Evolutionary conservation across 768 basidiomycete genomes (phyloP).

Genomic region (Tremella mesenterica): DNA sequence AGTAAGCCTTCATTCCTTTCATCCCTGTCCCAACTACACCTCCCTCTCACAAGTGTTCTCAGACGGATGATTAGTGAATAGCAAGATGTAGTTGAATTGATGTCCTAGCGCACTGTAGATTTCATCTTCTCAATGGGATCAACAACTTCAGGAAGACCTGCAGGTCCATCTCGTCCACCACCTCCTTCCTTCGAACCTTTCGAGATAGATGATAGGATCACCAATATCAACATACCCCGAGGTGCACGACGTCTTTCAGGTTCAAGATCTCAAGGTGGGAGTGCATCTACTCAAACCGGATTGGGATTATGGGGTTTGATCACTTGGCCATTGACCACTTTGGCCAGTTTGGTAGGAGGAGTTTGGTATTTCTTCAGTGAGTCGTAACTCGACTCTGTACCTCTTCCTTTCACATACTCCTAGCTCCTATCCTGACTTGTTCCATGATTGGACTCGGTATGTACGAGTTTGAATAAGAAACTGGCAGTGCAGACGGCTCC

Average conservation of each 20-base stretch:
- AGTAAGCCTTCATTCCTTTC: conserved; percentile 19
- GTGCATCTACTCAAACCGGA: conserved; percentile 1
- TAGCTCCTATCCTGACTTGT: too few relatives aligned
- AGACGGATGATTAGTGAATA: too few relatives aligned
- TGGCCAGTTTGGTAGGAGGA: conserved; percentile 24
- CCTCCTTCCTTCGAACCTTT: conserved; percentile 5
- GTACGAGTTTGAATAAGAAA: too few relatives aligned
- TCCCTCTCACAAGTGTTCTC: too few relatives aligned
- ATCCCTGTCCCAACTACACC: too few relatives aligned
- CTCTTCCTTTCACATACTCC: too few relatives aligned
- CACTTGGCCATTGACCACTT: conserved; percentile 23
- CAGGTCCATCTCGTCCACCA: background rate
- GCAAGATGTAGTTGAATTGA: too few relatives aligned
- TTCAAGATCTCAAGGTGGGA: conserved; percentile 1
- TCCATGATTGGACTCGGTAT: too few relatives aligned
- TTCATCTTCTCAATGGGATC: too few relatives aligned
- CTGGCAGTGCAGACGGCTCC: too few relatives aligned
- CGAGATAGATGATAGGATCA: conserved; percentile 9
- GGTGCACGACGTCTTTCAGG: conserved; percentile 11
- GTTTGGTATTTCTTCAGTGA: conserved; percentile 40
- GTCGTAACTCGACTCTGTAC: conserved; percentile 1
- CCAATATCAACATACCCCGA: background rate
- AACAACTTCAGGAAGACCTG: too few relatives aligned
- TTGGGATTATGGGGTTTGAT: conserved; percentile 24
- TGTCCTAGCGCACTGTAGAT: too few relatives aligned